phyloP scores from a whole-genome alignment of 2,329 filamentous ascomycete genomes.

The Colletotrichum lini region DNA sequence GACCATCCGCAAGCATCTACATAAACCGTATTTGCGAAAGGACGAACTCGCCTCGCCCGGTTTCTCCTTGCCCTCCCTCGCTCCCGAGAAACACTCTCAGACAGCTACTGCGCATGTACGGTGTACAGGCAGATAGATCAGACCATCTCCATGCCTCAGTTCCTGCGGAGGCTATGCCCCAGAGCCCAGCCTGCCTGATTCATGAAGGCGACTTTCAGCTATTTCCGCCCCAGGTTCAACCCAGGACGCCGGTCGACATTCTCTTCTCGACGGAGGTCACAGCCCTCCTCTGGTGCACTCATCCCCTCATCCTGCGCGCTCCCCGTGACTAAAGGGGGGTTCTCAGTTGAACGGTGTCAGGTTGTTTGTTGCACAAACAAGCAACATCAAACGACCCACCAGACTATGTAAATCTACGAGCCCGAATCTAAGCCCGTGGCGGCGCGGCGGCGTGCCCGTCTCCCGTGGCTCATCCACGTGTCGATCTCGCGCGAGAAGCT shows the following conservation, averaged over 20 bases:
- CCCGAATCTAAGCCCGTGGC: background rate
- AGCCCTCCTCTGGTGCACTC: background rate
- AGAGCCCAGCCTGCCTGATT: constrained; percentile 27
- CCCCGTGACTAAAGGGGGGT: constrained; percentile 5
- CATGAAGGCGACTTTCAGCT: constrained; percentile 24
- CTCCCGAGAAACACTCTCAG: constrained; percentile 22
- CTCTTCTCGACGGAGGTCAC: background rate
- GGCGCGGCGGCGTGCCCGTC: constrained; percentile 14
- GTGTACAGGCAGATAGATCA: background rate
- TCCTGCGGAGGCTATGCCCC: background rate
- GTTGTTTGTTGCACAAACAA: constrained; percentile 1
- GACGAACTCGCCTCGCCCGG: constrained; percentile 26
- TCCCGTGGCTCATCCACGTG: constrained; percentile 11
- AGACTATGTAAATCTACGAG: background rate
- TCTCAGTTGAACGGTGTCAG: background rate
- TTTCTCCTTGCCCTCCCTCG: background rate
- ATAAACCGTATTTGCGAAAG: constrained; percentile 17
- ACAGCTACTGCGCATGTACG: background rate
- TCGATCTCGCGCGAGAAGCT: constrained; percentile 7
- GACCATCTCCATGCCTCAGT: constrained; percentile 6
- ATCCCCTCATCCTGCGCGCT: constrained; percentile 13
- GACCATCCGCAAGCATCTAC: constrained; percentile 18
- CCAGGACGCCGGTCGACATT: background rate
- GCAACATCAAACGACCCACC: background rate
- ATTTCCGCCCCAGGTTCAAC: constrained; percentile 17